Conservation (phyloP, 768 basidiomycete species). For the Amanita brunnescens region DNA sequence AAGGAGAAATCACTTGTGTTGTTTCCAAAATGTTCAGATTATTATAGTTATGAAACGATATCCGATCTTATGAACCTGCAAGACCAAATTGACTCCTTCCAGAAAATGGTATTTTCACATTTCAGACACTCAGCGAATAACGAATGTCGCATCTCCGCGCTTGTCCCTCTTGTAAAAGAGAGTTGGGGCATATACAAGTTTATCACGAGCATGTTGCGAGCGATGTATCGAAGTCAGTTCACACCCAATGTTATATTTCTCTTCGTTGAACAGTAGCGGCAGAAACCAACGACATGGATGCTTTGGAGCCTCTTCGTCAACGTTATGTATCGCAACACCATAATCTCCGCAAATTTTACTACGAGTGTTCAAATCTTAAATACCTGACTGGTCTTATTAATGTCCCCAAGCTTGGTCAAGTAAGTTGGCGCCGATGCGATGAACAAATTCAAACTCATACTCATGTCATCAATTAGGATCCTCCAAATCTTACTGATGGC, state of each 20-base stretch:
- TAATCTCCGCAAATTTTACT: conserved; percentile 93
- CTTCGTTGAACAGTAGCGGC: neutral
- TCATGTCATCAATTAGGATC: conserved; percentile 57
- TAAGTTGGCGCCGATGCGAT: conserved; percentile 24
- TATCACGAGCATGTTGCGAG: conserved; percentile 97
- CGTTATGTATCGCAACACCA: conserved; percentile 90
- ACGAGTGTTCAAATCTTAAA: conserved; percentile 98
- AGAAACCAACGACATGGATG: conserved; percentile 89
- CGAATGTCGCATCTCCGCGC: conserved; percentile 91
- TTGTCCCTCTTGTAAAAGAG: conserved; percentile 97
- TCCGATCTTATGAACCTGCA: conserved; percentile 95
- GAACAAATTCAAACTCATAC: conserved; percentile 4
- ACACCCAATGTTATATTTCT: conserved; percentile 5
- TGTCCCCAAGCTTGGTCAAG: conserved; percentile 93
- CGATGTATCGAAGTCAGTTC: conserved; percentile 82
- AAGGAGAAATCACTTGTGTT: conserved; percentile 19
- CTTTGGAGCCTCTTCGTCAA: conserved; percentile 78
- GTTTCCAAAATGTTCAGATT: conserved; percentile 8
- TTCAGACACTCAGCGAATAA: conserved; percentile 90
- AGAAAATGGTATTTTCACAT: conserved; percentile 94
- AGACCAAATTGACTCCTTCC: conserved; percentile 98
- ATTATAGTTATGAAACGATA: conserved; percentile 87
- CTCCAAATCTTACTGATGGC: conserved; percentile 85
- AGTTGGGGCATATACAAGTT: conserved; percentile 99
- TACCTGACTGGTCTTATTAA: conserved; percentile 97